These are phyloP conservation scores for Moniliophthora roreri DNA, from an alignment of 1,284 basidiomycete species.

Conservation along the genomic window DNA sequence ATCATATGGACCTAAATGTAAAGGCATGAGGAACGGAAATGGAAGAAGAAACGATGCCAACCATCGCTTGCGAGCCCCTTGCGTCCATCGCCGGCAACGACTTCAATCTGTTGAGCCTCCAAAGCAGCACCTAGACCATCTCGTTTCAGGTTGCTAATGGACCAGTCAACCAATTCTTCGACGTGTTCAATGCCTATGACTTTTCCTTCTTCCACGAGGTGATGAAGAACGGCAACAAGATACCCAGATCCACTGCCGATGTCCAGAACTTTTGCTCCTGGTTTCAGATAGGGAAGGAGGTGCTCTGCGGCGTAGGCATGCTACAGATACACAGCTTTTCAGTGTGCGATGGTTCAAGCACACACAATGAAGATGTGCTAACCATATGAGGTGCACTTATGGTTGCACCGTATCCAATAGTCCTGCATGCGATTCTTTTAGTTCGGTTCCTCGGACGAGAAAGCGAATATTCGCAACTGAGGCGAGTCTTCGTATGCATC, in stretches of 20 bases:
- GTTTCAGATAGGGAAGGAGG: constrained; percentile 67
- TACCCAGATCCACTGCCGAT: constrained; percentile 83
- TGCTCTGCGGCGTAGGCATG: constrained; percentile 82
- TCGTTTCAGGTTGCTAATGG: constrained; percentile 62
- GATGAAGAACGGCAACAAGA: constrained; percentile 74
- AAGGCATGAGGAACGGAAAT: not conserved
- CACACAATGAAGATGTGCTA: constrained; percentile 11
- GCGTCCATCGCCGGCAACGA: constrained; percentile 83
- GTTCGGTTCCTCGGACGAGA: constrained; percentile 11
- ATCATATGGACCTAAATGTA: constrained; percentile 68
- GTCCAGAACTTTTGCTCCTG: constrained; percentile 77
- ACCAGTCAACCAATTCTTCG: constrained; percentile 72
- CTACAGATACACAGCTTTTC: constrained; percentile 33
- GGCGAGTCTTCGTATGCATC: constrained; percentile 81
- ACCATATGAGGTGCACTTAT: constrained; percentile 94
- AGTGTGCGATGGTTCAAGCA: not conserved
- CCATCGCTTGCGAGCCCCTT: constrained; percentile 48
- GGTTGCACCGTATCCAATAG: constrained; percentile 80
- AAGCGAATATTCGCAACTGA: constrained; percentile 43
- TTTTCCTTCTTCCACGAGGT: constrained; percentile 63
- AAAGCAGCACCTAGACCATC: constrained; percentile 66
- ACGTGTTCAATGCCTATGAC: constrained; percentile 95
- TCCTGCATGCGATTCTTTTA: constrained; percentile 34
- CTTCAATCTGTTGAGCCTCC: constrained; percentile 51
- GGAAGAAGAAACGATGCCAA: constrained; percentile 17